Evolutionary conservation across 2,329 filamentous ascomycete genomes (phyloP).

Genomic region (Aspergillus uvarum): DNA sequence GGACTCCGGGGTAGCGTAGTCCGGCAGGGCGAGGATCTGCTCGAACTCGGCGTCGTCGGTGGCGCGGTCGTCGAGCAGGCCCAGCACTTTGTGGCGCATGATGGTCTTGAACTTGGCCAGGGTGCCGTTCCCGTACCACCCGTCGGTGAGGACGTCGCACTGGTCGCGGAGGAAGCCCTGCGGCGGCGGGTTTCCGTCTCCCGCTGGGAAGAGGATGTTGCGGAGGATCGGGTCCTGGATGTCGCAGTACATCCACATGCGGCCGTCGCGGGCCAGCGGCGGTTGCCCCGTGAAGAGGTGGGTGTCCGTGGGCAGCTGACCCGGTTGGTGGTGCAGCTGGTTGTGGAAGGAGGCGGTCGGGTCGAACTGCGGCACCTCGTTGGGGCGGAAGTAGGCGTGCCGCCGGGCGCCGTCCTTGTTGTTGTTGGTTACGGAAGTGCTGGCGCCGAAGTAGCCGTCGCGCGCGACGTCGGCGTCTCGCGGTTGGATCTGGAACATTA

Average conservation of each 20-base stretch:
- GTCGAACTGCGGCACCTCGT: slow-evolving; percentile 13
- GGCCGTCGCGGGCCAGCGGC: slow-evolving; percentile 72
- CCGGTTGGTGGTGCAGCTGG: neutral
- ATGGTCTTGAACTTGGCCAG: slow-evolving; percentile 81
- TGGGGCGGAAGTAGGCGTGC: slow-evolving; percentile 27
- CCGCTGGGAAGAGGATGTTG: slow-evolving; percentile 63
- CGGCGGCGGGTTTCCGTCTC: slow-evolving; percentile 27
- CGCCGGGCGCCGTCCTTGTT: slow-evolving; percentile 22
- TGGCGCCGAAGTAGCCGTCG: slow-evolving; percentile 24
- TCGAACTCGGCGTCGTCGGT: slow-evolving; percentile 38
- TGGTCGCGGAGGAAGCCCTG: slow-evolving; percentile 53
- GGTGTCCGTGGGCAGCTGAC: slow-evolving; percentile 15
- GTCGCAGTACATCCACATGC: slow-evolving; percentile 93
- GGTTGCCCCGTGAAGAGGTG: slow-evolving; percentile 81
- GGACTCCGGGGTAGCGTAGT: slow-evolving; percentile 28
- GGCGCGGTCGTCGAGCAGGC: slow-evolving; percentile 51
- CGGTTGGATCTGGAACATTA: slow-evolving; percentile 73
- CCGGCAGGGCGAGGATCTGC: slow-evolving; percentile 40
- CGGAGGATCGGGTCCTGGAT: slow-evolving; percentile 76
- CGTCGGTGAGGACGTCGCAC: slow-evolving; percentile 65
- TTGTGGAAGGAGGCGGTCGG: neutral
- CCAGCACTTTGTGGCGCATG: slow-evolving; percentile 81
- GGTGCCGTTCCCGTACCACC: slow-evolving; percentile 81
- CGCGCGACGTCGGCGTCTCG: slow-evolving; percentile 34
- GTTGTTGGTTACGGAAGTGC: neutral